phyloP scores from a whole-genome alignment of 176 grass and related monocot genomes.

The Phragmites australis region DNA sequence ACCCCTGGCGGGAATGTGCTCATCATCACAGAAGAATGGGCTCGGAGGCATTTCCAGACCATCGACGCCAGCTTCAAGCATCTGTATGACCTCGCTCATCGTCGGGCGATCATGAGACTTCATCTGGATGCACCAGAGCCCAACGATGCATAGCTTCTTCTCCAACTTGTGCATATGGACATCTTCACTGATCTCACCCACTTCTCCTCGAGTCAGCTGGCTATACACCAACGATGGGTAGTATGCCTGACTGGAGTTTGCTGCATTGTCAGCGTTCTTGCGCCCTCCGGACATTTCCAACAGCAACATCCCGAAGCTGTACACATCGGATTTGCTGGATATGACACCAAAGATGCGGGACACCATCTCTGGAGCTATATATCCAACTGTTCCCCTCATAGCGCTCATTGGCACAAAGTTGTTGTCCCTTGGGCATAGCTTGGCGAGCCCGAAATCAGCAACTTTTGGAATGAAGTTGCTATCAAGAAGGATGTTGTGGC shows the following conservation, averaged over 20 bases:
- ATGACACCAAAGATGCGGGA: conserved; percentile 36
- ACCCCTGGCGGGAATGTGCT: no score
- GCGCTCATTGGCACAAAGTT: conserved; percentile 37
- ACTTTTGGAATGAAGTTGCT: conserved; percentile 46
- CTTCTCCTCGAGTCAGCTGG: background rate
- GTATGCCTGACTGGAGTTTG: conserved; percentile 33
- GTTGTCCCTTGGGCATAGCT: conserved; percentile 49
- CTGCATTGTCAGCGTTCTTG: background rate
- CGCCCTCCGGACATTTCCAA: conserved; percentile 44
- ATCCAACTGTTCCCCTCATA: conserved; percentile 11
- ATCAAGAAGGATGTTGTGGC: conserved; percentile 54
- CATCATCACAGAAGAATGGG: conserved; percentile 46
- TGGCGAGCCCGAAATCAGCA: conserved; percentile 60
- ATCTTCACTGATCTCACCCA: background rate
- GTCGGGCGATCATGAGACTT: conserved; percentile 17
- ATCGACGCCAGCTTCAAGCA: conserved; percentile 31
- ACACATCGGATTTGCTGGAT: conserved; percentile 58
- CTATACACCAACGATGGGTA: conserved; percentile 45
- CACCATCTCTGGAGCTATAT: conserved; percentile 39
- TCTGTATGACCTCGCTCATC: conserved; percentile 49
- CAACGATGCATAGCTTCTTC: conserved; percentile 44
- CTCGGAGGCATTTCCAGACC: conserved; percentile 25
- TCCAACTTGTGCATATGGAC: conserved; percentile 44
- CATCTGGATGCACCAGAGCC: conserved; percentile 59
- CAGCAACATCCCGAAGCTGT: conserved; percentile 54